phyloP scores from a whole-genome alignment of 208 protist genomes.

The Trypanosoma congolense region DNA sequence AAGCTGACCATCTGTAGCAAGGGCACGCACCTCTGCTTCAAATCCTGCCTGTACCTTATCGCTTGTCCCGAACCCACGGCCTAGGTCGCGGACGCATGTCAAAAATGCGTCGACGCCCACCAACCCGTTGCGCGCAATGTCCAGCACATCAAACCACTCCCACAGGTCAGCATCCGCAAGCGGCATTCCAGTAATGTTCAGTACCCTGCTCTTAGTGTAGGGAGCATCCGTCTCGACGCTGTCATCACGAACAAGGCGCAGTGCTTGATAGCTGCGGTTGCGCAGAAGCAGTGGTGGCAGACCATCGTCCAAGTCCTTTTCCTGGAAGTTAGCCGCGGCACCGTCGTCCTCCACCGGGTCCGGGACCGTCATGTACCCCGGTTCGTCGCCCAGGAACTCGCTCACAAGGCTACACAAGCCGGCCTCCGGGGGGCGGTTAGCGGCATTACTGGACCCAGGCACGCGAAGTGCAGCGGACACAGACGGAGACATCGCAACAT shows the following conservation, averaged over 20 bases:
- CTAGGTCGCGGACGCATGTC: slow-evolving; percentile 38
- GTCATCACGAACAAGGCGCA: slow-evolving; percentile 54
- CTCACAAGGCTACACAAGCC: neutral
- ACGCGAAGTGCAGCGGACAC: neutral
- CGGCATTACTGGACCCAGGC: neutral
- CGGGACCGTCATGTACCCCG: slow-evolving; percentile 6
- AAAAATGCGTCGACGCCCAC: slow-evolving; percentile 43
- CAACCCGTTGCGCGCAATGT: slow-evolving; percentile 23
- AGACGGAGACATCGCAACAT: slow-evolving; percentile 25
- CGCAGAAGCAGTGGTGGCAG: slow-evolving; percentile 26
- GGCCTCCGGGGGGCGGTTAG: neutral
- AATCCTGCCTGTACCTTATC: slow-evolving; percentile 34
- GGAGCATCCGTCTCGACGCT: slow-evolving; percentile 22
- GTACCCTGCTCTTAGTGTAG: slow-evolving; percentile 23
- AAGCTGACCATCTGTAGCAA: slow-evolving; percentile 45
- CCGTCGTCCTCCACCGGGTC: slow-evolving; percentile 2
- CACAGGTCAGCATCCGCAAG: slow-evolving; percentile 53
- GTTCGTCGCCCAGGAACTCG: slow-evolving; percentile 13
- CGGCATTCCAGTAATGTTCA: slow-evolving; percentile 62
- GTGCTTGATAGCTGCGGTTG: slow-evolving; percentile 69
- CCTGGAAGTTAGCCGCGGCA: neutral
- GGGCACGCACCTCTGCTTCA: slow-evolving; percentile 32
- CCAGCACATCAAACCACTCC: slow-evolving; percentile 64
- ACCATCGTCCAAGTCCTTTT: neutral
- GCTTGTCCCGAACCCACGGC: slow-evolving; percentile 60